These are phyloP conservation scores for Patellifolia procumbens DNA, from an alignment of 179 eudicot genomes.

Conservation along the genomic window DNA sequence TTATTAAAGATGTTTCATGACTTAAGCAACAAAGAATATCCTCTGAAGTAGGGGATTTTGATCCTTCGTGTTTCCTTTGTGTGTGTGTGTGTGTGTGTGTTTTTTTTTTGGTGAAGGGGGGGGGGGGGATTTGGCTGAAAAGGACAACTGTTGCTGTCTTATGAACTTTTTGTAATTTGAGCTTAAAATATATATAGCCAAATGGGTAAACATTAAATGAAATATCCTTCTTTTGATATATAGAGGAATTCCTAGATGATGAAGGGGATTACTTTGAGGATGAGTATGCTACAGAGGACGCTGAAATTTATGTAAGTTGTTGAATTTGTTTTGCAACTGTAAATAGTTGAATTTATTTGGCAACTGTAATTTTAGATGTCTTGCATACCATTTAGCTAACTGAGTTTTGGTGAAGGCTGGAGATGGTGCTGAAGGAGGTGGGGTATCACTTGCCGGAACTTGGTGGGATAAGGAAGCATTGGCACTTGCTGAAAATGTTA, in stretches of 20 bases:
- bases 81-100: too few relatives aligned
- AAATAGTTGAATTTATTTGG: too few relatives aligned
- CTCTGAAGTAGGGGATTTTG: too few relatives aligned
- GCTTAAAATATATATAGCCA: conserved; percentile 3
- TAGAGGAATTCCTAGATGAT: conserved; percentile 53
- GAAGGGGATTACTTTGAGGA: conserved; percentile 59
- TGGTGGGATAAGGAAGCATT: conserved; percentile 83
- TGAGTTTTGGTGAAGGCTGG: conserved; percentile 52
- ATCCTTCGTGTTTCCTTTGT: too few relatives aligned
- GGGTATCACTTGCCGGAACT: conserved; percentile 75
- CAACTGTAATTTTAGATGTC: not conserved
- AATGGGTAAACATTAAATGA: conserved; percentile 4
- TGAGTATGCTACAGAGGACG: conserved; percentile 55
- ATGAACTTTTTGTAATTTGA: not conserved
- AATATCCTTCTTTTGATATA: conserved; percentile 13
- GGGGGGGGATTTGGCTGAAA: not conserved
- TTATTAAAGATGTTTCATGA: too few relatives aligned
- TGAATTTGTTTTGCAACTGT: not conserved
- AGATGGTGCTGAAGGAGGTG: conserved; percentile 94
- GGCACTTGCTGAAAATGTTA: conserved; percentile 63
- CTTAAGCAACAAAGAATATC: too few relatives aligned
- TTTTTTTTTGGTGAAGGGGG: too few relatives aligned
- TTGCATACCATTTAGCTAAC: not conserved
- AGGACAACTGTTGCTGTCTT: not conserved
- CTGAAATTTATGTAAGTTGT: conserved; percentile 61